These are phyloP conservation scores for Pichia paraexigua DNA, from an alignment of 805 yeast genomes.

Conservation along the genomic window DNA sequence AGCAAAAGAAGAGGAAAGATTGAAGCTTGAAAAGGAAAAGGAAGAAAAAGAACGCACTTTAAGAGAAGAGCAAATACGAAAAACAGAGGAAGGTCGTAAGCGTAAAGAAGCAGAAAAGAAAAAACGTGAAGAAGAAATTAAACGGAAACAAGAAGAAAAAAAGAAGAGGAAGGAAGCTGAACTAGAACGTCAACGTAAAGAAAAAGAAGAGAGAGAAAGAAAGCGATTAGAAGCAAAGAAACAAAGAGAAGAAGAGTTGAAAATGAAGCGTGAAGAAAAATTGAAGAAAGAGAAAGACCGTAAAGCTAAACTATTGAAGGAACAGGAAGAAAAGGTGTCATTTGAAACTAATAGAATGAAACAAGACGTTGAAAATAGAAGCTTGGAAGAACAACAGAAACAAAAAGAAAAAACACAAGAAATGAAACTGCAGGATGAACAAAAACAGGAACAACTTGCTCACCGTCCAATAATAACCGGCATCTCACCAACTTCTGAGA, in stretches of 20 bases:
- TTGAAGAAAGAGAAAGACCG: not conserved
- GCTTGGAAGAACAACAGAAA: not conserved
- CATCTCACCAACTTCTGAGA: not conserved
- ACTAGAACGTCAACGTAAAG: conserved; percentile 30
- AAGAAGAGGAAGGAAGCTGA: conserved; percentile 35
- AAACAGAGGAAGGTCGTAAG: conserved; percentile 40
- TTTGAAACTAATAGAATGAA: not conserved
- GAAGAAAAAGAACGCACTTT: conserved; percentile 37
- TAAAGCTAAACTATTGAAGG: not conserved
- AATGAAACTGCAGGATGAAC: too few relatives aligned
- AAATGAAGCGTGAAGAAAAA: conserved; percentile 29
- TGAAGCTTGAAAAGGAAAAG: conserved; percentile 39
- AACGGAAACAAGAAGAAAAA: conserved; percentile 26
- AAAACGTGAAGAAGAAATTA: conserved; percentile 26
- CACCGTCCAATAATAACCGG: not conserved
- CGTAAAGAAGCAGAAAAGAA: conserved; percentile 36
- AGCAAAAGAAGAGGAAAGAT: conserved; percentile 55
- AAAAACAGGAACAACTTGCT: not conserved
- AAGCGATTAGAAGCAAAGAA: conserved; percentile 29
- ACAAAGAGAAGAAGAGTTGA: conserved; percentile 28
- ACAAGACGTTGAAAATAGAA: not conserved
- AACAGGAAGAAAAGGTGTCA: conserved; percentile 3
- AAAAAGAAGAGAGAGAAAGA: conserved; percentile 32
- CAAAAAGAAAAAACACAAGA: not conserved
- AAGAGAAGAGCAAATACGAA: conserved; percentile 35